Conservation (phyloP, 768 basidiomycete species). For the Tricholoma flavovirens region DNA sequence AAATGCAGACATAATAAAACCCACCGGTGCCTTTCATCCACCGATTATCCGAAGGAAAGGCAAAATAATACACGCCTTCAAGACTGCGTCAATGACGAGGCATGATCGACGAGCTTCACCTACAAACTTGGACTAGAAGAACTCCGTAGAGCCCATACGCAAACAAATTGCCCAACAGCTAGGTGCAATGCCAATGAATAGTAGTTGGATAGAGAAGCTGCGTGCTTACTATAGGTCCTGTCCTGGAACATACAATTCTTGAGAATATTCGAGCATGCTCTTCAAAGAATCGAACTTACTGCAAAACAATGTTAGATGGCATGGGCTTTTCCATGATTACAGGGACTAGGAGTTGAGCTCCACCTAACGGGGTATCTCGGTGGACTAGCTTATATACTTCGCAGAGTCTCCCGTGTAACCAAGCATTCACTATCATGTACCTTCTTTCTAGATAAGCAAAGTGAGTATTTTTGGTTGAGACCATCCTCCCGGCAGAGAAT, state of each 20-base stretch:
- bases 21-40: constrained; percentile 7
- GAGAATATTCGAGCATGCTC: background rate
- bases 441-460: too few relatives aligned
- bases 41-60: constrained; percentile 1
- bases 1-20: background rate
- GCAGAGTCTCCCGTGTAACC: too few relatives aligned
- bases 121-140: constrained; percentile 8
- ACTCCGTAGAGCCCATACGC: constrained; percentile 8
- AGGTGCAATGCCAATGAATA: background rate
- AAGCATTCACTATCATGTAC: too few relatives aligned
- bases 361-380: background rate
- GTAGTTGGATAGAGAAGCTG: background rate
- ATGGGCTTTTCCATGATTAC: background rate
- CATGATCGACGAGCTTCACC: background rate
- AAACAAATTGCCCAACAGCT: constrained; percentile 11
- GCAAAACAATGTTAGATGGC: constrained; percentile 4
- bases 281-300: constrained; percentile 1
- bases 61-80: constrained; percentile 2
- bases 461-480: too few relatives aligned
- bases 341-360: background rate
- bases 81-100: background rate
- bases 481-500: too few relatives aligned
- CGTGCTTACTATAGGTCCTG: constrained; percentile 5
- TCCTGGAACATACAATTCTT: background rate
- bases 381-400: background rate